phyloP scores from a whole-genome alignment of 495 filamentous ascomycete genomes.

The Tuber indicum region DNA sequence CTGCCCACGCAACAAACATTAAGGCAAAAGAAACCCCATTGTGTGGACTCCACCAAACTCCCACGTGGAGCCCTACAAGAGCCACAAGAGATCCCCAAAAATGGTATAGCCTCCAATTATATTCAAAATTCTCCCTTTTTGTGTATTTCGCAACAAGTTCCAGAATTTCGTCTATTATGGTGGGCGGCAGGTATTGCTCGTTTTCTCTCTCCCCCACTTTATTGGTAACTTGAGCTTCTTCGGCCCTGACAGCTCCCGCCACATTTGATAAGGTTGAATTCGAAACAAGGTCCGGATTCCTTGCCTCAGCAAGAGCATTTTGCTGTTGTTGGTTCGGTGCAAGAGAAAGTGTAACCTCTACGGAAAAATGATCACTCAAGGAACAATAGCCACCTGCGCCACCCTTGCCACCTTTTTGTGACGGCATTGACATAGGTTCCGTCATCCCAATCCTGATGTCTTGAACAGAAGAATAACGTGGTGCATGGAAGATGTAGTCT shows the following conservation, averaged over 20 bases:
- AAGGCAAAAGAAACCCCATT: conserved; percentile 76
- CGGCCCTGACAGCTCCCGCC: conserved; percentile 20
- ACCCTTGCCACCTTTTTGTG: conserved; percentile 43
- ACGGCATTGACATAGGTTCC: conserved; percentile 45
- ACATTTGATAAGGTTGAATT: conserved; percentile 32
- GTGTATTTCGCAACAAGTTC: conserved; percentile 60
- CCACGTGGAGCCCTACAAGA: conserved; percentile 64
- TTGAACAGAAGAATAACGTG: conserved; percentile 58
- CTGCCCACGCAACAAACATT: conserved; percentile 67
- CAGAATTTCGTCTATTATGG: conserved; percentile 67
- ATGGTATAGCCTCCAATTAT: conserved; percentile 61
- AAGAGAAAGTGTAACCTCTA: conserved; percentile 58
- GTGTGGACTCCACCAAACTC: conserved; percentile 73
- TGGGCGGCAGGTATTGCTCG: conserved; percentile 45
- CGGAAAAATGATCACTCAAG: conserved; percentile 86
- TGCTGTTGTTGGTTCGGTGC: conserved; percentile 27
- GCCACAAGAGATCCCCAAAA: conserved; percentile 61
- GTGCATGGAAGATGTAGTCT: conserved; percentile 77
- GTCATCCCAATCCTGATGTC: conserved; percentile 70
- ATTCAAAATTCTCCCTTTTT: conserved; percentile 61
- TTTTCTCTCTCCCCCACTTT: conserved; percentile 36
- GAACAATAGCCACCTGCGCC: conserved; percentile 78
- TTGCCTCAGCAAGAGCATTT: conserved; percentile 21
- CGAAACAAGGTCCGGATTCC: conserved; percentile 21
- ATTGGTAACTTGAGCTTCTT: conserved; percentile 38